Percentiles rank a stretch among this genome's conserved stretches.
Conservation (phyloP, 1,139 yeast species). For the Blastobotrys malaysiensis region DNA sequence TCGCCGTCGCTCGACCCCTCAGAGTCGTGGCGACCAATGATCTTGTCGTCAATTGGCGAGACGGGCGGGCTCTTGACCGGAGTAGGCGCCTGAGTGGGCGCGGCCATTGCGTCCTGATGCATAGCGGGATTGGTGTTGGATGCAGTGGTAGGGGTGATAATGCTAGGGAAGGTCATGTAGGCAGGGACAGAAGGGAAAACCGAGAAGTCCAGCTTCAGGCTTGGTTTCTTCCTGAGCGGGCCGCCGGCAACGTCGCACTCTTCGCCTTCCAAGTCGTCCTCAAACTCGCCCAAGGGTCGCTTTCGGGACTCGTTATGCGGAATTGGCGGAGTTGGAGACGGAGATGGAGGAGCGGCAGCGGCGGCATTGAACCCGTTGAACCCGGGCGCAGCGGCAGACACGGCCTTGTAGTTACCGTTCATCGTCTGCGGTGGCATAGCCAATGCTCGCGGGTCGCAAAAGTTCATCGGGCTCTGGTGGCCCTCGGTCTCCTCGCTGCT, state of each 20-base stretch:
- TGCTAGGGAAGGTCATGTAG: background rate
- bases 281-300: constrained; percentile 7
- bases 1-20: background rate
- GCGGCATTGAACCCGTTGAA: background rate
- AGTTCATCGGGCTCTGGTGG: constrained; percentile 3
- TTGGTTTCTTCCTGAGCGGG: background rate
- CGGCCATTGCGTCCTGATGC: background rate
- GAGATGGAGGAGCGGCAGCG: constrained; percentile 4
- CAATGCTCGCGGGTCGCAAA: constrained; percentile 13
- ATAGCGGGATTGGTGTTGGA: background rate
- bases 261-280: background rate
- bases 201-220: constrained; percentile 5
- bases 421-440: constrained; percentile 4
- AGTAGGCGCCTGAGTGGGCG: background rate
- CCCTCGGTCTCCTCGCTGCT: background rate
- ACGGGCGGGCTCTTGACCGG: constrained; percentile 7
- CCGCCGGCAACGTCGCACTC: background rate
- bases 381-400: background rate
- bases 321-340: constrained; percentile 11
- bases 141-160: background rate
- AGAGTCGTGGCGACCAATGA: background rate
- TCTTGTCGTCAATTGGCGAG: constrained; percentile 4
- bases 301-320: constrained; percentile 4
- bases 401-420: background rate
- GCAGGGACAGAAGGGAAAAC: background rate